phyloP scores from a whole-genome alignment of 2,329 filamentous ascomycete genomes.

The Aureobasidium mangrovei region DNA sequence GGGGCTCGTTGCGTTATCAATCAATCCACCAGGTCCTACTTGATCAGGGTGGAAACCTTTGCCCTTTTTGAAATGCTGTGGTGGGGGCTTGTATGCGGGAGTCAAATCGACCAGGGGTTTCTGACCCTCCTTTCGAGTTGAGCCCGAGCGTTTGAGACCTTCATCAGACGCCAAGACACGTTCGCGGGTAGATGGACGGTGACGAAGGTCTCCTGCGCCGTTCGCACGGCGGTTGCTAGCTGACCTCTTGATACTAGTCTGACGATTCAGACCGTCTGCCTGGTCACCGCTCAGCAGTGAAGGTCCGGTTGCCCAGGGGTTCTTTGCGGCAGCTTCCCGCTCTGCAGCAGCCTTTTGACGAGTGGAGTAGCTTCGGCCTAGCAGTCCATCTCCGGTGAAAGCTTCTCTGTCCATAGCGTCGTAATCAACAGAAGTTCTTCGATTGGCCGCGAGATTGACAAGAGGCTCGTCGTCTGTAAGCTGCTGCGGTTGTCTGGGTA shows the following conservation, averaged over 20 bases:
- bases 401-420: constrained; percentile 21
- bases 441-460: constrained; percentile 21
- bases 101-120: constrained; percentile 63
- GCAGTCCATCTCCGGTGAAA: constrained; percentile 39
- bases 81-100: constrained; percentile 54
- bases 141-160: constrained; percentile 37
- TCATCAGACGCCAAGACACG: constrained; percentile 17
- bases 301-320: constrained; percentile 48
- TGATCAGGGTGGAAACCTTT: constrained; percentile 37
- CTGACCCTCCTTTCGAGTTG: constrained; percentile 28
- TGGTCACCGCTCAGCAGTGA: constrained; percentile 44
- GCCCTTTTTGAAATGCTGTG: constrained; percentile 47
- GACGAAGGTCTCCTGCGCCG: not conserved
- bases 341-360: constrained; percentile 33
- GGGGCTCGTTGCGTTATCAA: constrained; percentile 38
- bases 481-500: constrained; percentile 17
- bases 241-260: constrained; percentile 20
- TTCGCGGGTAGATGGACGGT: constrained; percentile 14
- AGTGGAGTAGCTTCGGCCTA: constrained; percentile 43
- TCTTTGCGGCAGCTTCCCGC: constrained; percentile 28
- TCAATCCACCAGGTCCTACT: constrained; percentile 31
- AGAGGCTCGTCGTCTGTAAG: constrained; percentile 29
- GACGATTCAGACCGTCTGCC: constrained; percentile 9
- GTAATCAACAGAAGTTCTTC: constrained; percentile 18
- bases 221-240: constrained; percentile 26